phyloP scores from a whole-genome alignment of 148 eudicot genomes.

The Rhododendron mucronatum region DNA sequence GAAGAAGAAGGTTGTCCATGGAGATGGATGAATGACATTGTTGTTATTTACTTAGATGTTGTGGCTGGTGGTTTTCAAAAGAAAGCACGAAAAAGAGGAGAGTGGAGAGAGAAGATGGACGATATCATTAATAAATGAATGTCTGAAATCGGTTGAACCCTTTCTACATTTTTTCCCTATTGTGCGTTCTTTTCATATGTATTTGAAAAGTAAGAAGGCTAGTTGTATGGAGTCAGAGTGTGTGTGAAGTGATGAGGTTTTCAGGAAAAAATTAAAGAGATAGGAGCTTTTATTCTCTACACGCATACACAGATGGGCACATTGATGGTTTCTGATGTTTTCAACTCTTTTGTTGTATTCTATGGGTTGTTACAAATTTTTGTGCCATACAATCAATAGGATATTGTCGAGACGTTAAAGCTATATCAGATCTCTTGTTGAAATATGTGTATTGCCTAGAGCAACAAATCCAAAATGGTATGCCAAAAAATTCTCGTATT shows the following conservation, averaged over 20 bases:
- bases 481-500: not conserved
- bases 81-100: no score
- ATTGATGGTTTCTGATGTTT: not conserved
- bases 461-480: not conserved
- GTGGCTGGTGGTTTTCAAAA: no score
- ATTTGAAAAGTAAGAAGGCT: not conserved
- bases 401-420: not conserved
- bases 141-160: not conserved
- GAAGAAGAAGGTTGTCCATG: not conserved
- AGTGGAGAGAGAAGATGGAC: no score
- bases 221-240: no score
- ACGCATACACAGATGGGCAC: not conserved
- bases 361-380: not conserved
- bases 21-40: not conserved
- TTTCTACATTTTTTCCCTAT: not conserved
- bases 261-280: not conserved
- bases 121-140: no score
- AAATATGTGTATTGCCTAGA: not conserved
- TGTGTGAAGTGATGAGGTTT: not conserved
- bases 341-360: not conserved
- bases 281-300: not conserved
- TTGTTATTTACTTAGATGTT: not conserved
- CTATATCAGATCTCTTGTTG: not conserved
- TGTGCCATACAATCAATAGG: not conserved
- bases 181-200: not conserved